Base-by-base conservation (phyloP, 805 yeast species). In the Starmerella apicola region DNA sequence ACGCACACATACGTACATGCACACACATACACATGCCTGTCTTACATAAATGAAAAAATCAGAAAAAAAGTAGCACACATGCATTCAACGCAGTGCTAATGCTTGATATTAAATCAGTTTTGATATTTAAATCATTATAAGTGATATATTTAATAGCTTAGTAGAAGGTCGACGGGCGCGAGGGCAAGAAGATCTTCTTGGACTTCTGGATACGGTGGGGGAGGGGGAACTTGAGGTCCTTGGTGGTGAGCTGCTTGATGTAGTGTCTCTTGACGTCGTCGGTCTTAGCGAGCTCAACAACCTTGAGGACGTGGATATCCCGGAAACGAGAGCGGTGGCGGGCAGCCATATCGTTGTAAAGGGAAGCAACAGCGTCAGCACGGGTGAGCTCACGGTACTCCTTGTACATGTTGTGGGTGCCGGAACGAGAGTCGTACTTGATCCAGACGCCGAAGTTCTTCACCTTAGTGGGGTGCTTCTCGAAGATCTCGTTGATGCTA, bases 381-480 rank as follows among this genome's bases (percentile, higher is more conserved):
- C 99, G 91, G 76, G 95, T 72, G 61, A 88, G 94, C 63, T 88
- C 98, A 74, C 98, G 85, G 91, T 84, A 83, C 77, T 91, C 99
- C 79, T 91, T 91, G 95, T 91, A 91, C 96, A 91, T 91, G 93
- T 91, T 91, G 94, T 91, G 98, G 64, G 95, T 86, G 76, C 99
- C 99, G 58, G 98, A 91, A 81, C 99, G 93, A 56, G 99, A 91
- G 68, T 91, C 98, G 82, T 91, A 91, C 78, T 98, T 86, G 69
- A 91, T 81, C 99, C 99, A 91, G 75, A 91, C 70, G 76, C 96
- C 98, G 67, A 86, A 91, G 83, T 86, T 91, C 86, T 91, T 91
- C 65, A 91, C 97, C 78, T 83, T 86, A 72, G 95, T 83, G 72
- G 98, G 97, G 76, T 76, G 82, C 66, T 85, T 72, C 76, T 91